Evolutionary conservation across 2,329 filamentous ascomycete genomes (phyloP).

Genomic region (Fusarium chaquense): DNA sequence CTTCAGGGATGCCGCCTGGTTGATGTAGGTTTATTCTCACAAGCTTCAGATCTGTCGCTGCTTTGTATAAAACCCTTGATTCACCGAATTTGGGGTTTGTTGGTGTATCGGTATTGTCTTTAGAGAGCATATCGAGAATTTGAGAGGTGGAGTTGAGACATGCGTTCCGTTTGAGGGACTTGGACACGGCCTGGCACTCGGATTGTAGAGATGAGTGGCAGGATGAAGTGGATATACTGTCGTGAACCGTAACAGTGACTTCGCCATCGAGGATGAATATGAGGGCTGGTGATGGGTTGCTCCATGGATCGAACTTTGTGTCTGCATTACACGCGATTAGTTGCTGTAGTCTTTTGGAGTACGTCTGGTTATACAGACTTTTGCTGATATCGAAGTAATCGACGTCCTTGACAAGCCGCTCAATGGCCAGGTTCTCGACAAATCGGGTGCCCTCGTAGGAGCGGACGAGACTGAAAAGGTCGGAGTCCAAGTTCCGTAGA

Average conservation of each 20-base stretch:
- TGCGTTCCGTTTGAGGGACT: not conserved
- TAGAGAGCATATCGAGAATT: not conserved
- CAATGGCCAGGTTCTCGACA: not conserved
- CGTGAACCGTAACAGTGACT: not conserved
- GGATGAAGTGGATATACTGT: not conserved
- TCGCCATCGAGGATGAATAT: not conserved
- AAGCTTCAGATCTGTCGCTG: not conserved
- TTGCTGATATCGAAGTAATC: not conserved
- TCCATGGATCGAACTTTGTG: not conserved
- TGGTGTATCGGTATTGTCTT: not conserved
- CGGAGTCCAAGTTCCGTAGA: not conserved
- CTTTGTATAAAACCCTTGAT: not conserved
- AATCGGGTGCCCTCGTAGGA: not conserved
- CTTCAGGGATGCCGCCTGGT: not conserved
- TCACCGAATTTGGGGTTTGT: not conserved
- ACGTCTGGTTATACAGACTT: not conserved
- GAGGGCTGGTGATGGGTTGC: not conserved
- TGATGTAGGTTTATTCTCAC: not conserved
- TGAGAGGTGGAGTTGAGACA: not conserved
- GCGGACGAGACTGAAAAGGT: not conserved
- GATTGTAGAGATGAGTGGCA: not conserved
- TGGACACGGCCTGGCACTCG: not conserved
- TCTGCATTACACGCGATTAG: not conserved
- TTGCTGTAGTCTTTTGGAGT: fast-evolving
- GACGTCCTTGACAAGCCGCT: not conserved